Conservation (phyloP, 2,329 filamentous ascomycete genomes). For the Fusarium phyllophilum region DNA sequence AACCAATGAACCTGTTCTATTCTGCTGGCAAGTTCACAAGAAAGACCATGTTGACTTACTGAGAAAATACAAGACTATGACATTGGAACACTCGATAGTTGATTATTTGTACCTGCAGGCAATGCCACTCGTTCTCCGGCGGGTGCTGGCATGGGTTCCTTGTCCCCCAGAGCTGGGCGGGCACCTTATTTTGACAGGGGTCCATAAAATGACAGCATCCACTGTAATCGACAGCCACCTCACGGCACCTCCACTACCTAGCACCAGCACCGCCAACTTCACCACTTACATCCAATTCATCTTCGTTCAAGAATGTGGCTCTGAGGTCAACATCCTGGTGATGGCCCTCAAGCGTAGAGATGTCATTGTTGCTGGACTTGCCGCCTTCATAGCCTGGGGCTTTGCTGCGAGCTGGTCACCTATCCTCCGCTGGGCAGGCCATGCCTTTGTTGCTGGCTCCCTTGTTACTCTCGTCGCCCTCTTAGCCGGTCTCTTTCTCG, state of each 20-base stretch:
- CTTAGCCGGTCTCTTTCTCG: constrained; percentile 64
- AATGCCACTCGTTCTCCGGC: neutral
- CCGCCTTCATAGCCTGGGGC: constrained; percentile 87
- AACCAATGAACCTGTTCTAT: too few species aligned
- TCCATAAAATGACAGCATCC: constrained; percentile 39
- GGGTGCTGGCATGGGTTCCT: constrained; percentile 30
- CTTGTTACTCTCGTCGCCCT: constrained; percentile 65
- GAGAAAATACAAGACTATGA: too few species aligned
- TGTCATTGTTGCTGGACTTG: constrained; percentile 73
- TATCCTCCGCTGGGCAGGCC: constrained; percentile 82
- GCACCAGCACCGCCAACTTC: constrained; percentile 15
- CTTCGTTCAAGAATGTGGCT: constrained; percentile 47
- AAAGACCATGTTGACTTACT: neutral
- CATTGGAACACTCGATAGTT: neutral
- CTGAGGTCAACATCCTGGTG: constrained; percentile 47
- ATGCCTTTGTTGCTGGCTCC: constrained; percentile 81
- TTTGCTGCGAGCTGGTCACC: constrained; percentile 86
- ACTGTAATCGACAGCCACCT: constrained; percentile 40
- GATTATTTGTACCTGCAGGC: constrained; percentile 20
- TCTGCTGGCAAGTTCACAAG: neutral
- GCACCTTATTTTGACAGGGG: constrained; percentile 30
- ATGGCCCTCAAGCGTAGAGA: constrained; percentile 81
- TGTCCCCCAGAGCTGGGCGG: constrained; percentile 9
- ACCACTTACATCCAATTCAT: constrained; percentile 34
- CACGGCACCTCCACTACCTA: constrained; percentile 28